Percentiles rank a stretch among this genome's conserved stretches.
Conservation (phyloP, 345 rosid genomes). For the Gossypium thurberi region DNA sequence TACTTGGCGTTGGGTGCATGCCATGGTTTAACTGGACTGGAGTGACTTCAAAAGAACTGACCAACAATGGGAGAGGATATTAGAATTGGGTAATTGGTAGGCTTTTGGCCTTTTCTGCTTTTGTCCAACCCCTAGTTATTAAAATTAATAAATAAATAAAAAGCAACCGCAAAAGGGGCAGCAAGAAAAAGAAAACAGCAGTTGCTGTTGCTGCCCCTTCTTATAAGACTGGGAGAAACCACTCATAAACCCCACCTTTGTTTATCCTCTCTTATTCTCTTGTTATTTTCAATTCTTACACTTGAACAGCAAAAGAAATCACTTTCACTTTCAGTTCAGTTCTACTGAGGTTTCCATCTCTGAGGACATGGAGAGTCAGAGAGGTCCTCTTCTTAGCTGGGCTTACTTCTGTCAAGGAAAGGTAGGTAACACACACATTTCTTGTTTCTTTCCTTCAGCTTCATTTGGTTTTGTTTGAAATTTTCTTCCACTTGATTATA, state of each 20-base stretch:
- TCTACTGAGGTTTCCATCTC: not conserved
- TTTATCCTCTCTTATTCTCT: conserved; percentile 2
- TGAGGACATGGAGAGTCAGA: conserved; percentile 53
- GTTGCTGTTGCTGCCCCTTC: conserved; percentile 13
- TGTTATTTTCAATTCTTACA: not conserved
- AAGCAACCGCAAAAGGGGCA: not conserved
- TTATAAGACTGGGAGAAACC: conserved; percentile 27
- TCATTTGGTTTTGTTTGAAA: not conserved
- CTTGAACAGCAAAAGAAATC: not conserved
- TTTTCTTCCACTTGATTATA: not conserved
- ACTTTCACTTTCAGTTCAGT: not conserved
- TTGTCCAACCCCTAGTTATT: conserved; percentile 22
- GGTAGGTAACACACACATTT: conserved; percentile 34
- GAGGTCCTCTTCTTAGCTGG: conserved; percentile 48
- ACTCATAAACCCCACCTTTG: conserved; percentile 22
- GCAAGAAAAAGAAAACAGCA: conserved; percentile 5
- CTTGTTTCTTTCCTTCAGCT: not conserved
- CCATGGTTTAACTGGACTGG: not conserved
- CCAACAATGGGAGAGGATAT: not conserved
- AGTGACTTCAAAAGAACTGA: not conserved
- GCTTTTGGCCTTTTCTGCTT: conserved; percentile 41
- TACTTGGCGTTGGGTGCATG: not conserved
- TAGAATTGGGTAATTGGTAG: conserved; percentile 12
- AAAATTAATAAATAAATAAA: not conserved
- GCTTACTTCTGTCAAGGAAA: conserved; percentile 63